Percentiles rank a stretch among this genome's conserved stretches.
Evolutionary conservation across 2,329 filamentous ascomycete genomes (phyloP).

Genomic region (Proliferodiscus dingleyae): DNA sequence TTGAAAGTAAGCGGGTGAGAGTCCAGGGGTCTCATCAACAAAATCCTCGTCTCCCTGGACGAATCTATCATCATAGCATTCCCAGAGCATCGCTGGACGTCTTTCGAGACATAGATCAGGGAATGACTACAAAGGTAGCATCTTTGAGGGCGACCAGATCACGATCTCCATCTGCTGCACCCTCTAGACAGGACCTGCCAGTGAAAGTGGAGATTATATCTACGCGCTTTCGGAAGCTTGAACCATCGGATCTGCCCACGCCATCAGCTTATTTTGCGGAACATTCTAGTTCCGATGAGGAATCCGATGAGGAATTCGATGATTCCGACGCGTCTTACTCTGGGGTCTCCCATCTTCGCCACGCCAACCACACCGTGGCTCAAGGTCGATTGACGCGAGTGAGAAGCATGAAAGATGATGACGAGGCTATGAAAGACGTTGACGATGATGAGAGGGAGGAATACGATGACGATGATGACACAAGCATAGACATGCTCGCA

Average conservation of each 20-base stretch:
- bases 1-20: constrained; percentile 33
- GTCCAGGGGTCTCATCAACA: not conserved
- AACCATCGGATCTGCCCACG: constrained; percentile 21
- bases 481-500: constrained; percentile 18
- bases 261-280: constrained; percentile 16
- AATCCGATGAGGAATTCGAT: constrained; percentile 10
- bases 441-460: constrained; percentile 17
- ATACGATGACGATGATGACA: constrained; percentile 17
- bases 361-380: too few species aligned
- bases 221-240: constrained; percentile 3
- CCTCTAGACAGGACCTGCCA: constrained; percentile 1
- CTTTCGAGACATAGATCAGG: constrained; percentile 8
- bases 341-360: not conserved
- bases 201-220: constrained; percentile 21
- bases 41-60: constrained; percentile 11
- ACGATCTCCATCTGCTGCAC: not conserved
- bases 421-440: constrained; percentile 8
- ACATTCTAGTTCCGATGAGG: constrained; percentile 9
- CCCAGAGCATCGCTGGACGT: constrained; percentile 14
- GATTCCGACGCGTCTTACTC: constrained; percentile 3
- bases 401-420: not conserved
- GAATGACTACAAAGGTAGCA: constrained; percentile 7
- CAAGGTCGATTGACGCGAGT: not conserved
- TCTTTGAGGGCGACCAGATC: constrained; percentile 5
- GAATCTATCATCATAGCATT: constrained; percentile 17